These are phyloP conservation scores for Persicaria maculosa DNA, from an alignment of 148 eudicot species.

Conservation along the genomic window DNA sequence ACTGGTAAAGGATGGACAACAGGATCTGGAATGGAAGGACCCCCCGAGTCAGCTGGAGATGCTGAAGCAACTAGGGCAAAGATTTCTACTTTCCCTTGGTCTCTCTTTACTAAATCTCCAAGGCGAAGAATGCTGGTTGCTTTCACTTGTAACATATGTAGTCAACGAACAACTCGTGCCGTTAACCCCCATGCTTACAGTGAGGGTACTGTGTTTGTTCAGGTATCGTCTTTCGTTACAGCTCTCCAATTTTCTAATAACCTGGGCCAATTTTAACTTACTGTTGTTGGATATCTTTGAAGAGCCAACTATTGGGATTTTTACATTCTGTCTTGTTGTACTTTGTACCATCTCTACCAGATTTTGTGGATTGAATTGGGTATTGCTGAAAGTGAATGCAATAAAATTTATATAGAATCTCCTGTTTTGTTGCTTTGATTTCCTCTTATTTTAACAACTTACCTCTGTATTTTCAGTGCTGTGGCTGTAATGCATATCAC, in stretches of 20 bases:
- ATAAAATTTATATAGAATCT: neutral
- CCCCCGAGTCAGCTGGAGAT: slow-evolving; percentile 59
- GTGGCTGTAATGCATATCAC: slow-evolving; percentile 93
- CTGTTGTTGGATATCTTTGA: neutral
- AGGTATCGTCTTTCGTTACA: slow-evolving; percentile 27
- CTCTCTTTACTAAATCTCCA: slow-evolving; percentile 87
- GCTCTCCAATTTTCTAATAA: neutral
- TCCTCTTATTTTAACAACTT: neutral
- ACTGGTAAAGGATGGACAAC: slow-evolving; percentile 83
- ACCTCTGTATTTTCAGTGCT: slow-evolving; percentile 41
- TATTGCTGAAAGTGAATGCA: neutral
- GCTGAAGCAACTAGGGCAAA: slow-evolving; percentile 53
- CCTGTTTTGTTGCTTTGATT: neutral
- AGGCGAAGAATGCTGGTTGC: slow-evolving; percentile 84
- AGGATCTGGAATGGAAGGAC: slow-evolving; percentile 96
- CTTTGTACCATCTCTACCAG: neutral
- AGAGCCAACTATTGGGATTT: neutral
- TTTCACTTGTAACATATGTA: slow-evolving; percentile 85
- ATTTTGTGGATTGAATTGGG: neutral
- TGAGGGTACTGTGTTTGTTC: slow-evolving; percentile 68
- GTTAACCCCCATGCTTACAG: slow-evolving; percentile 72
- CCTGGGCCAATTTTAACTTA: neutral
- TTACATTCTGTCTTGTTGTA: neutral
- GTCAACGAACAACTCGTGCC: slow-evolving; percentile 87
- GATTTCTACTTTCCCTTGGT: slow-evolving; percentile 91